A percentile compares a stretch with the other conserved stretches of the same genome.
Conservation (phyloP, 768 basidiomycete genomes). For the Cyclocybe aegerita region DNA sequence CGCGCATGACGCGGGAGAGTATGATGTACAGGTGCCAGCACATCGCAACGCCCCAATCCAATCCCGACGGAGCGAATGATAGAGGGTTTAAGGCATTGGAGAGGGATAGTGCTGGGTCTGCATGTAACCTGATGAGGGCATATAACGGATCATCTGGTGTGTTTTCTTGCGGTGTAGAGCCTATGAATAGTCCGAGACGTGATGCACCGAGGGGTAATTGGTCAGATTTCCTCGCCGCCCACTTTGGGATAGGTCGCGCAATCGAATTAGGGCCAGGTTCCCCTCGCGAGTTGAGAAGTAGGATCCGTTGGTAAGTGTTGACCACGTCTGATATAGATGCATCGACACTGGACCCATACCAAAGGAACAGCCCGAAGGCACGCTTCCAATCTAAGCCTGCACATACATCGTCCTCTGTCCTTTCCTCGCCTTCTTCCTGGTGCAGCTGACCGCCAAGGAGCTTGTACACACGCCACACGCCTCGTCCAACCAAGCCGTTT, state of each 20-base stretch:
- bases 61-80: constrained; percentile 70
- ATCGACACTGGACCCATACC: constrained; percentile 79
- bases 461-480: constrained; percentile 79
- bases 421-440: constrained; percentile 52
- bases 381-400: constrained; percentile 92
- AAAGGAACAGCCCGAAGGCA: constrained; percentile 85
- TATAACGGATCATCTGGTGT: constrained; percentile 66
- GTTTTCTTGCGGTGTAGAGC: constrained; percentile 29
- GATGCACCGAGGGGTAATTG: constrained; percentile 13
- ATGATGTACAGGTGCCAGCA: constrained; percentile 94
- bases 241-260: constrained; percentile 61
- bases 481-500: constrained; percentile 45
- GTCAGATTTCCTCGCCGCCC: constrained; percentile 42
- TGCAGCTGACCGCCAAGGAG: constrained; percentile 74
- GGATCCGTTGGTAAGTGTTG: constrained; percentile 52
- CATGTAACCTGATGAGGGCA: constrained; percentile 75
- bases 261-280: constrained; percentile 27
- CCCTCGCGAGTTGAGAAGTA: constrained; percentile 22
- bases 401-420: constrained; percentile 47
- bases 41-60: constrained; percentile 69
- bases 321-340: constrained; percentile 72
- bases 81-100: constrained; percentile 70
- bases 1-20: constrained; percentile 76
- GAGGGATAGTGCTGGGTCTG: constrained; percentile 68
- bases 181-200: constrained; percentile 27